Evolutionary conservation across 371 early-diverging fungal genomes (phyloP).

Genomic region (Coemansia sp.): DNA sequence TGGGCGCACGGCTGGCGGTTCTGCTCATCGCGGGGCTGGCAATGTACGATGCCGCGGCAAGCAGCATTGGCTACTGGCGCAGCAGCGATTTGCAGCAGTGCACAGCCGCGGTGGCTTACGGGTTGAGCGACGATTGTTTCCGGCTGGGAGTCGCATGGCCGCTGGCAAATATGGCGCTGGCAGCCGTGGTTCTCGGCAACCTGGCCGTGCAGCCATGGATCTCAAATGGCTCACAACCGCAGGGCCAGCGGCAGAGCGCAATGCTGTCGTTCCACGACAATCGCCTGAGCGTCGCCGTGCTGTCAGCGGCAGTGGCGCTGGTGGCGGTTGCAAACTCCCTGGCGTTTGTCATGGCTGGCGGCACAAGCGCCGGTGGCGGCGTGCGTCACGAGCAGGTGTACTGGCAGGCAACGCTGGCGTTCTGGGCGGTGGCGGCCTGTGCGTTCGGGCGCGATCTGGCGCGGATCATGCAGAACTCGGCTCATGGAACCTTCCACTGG

Average conservation of each 20-base stretch:
- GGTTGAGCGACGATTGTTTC: constrained; percentile 28
- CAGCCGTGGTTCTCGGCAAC: neutral
- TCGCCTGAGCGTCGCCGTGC: constrained; percentile 15
- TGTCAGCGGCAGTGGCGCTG: neutral
- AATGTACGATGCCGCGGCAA: constrained; percentile 3
- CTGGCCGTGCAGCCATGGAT: constrained; percentile 10
- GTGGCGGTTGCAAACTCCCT: constrained; percentile 11
- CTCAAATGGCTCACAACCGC: neutral
- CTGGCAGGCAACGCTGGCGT: constrained; percentile 24
- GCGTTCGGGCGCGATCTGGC: neutral
- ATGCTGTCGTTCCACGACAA: constrained; percentile 28
- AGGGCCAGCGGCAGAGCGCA: neutral
- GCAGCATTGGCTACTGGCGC: constrained; percentile 1
- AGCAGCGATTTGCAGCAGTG: constrained; percentile 6
- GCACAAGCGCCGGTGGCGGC: neutral
- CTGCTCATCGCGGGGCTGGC: neutral
- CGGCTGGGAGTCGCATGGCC: constrained; percentile 41
- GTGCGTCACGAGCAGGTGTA: constrained; percentile 6
- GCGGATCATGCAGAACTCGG: too few species aligned
- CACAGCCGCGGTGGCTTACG: neutral
- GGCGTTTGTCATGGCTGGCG: neutral
- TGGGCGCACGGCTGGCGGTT: neutral
- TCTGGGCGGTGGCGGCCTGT: constrained; percentile 9
- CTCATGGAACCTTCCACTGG: constrained; percentile 5
- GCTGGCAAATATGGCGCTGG: constrained; percentile 7